Base-by-base conservation (phyloP, 2,329 filamentous ascomycete genomes). In the Aspergillus clavatus region DNA sequence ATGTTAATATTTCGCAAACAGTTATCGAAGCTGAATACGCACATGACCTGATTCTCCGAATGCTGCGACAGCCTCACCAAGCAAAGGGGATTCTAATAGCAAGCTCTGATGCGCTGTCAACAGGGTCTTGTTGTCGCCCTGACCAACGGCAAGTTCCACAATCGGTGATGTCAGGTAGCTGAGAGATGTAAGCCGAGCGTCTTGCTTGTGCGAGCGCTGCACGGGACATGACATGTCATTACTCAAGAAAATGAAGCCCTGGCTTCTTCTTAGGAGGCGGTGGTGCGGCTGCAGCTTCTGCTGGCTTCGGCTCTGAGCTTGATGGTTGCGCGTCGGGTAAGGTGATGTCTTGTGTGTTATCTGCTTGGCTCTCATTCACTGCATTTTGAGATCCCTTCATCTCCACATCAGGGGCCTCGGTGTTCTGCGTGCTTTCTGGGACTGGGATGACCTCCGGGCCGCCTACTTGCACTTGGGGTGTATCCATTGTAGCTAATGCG, bases 91-190 rank as follows among this genome's bases (percentile, higher is more conserved):
- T 63, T 83, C 78, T 8, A 72, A 61, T 27, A 97, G 75, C 21
- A 96, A 77, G 3, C 75, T 83, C 69, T 95, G 85, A 66, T 96
- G 90, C 5, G 88, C 88, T 19, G 81, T 83, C 47, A 96, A 77
- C 24, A 82, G 74, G 7, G 80, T 82, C 57, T 79, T 75, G 1
- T 70, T 65, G 4, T 81, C 79, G 45, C 76, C 82, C 38, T 70
- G 68, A 10, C 85, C 84, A 16, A 89, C 74, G n/a, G 82, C 61
- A 22, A 89, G 68, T 12, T 81, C 81, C 24, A 89, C 79, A 8
- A 88, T 74, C 0, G 86, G 84, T 51, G 83, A 88, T 51, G 74
- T 77, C 18, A 89, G 73, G 57, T 84, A 86, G 22, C 66, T 69
- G 33, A 11, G 21, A 12, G 26, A 18, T 14, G 23, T 56, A 37